These are phyloP conservation scores for Golubevia sp. DNA, from an alignment of 1,284 basidiomycete genomes.

Conservation along the genomic window DNA sequence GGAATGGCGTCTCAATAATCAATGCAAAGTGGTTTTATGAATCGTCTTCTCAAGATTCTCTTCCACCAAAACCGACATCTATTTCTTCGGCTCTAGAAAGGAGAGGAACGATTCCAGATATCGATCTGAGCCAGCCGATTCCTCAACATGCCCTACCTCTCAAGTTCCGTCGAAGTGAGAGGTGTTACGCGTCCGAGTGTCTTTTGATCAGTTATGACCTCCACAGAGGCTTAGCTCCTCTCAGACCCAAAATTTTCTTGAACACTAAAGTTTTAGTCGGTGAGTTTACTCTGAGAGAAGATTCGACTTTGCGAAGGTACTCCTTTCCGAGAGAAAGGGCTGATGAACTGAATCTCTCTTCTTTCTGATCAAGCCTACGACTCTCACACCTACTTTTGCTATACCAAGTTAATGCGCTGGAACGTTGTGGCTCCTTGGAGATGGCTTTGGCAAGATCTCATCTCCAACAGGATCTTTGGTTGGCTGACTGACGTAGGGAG, in stretches of 20 bases:
- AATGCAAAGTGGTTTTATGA: slow-evolving; percentile 39
- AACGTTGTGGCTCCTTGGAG: slow-evolving; percentile 29
- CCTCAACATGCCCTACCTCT: slow-evolving; percentile 21
- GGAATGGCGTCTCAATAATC: slow-evolving; percentile 46
- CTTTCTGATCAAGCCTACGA: too few relatives aligned
- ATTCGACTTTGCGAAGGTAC: too few relatives aligned
- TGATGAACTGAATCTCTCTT: too few relatives aligned
- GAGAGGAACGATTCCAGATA: not conserved
- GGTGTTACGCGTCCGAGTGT: slow-evolving; percentile 34
- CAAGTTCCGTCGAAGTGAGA: slow-evolving; percentile 23
- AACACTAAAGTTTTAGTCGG: slow-evolving; percentile 27
- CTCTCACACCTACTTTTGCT: slow-evolving; percentile 23
- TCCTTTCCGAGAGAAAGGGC: too few relatives aligned
- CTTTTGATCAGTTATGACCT: slow-evolving; percentile 38
- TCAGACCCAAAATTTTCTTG: slow-evolving; percentile 32
- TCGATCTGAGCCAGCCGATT: not conserved
- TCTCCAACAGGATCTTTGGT: slow-evolving; percentile 24
- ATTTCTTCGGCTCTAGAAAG: not conserved
- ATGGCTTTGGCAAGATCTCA: slow-evolving; percentile 36
- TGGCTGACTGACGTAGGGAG: slow-evolving; percentile 20
- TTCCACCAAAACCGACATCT: slow-evolving; percentile 1
- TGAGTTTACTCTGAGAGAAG: too few relatives aligned
- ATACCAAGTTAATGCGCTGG: slow-evolving; percentile 23
- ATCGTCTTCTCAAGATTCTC: too few relatives aligned
- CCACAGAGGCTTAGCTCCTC: slow-evolving; percentile 21